Base-by-base conservation (phyloP, 257 asterid genomes). In the Gardenia jasminoides region DNA sequence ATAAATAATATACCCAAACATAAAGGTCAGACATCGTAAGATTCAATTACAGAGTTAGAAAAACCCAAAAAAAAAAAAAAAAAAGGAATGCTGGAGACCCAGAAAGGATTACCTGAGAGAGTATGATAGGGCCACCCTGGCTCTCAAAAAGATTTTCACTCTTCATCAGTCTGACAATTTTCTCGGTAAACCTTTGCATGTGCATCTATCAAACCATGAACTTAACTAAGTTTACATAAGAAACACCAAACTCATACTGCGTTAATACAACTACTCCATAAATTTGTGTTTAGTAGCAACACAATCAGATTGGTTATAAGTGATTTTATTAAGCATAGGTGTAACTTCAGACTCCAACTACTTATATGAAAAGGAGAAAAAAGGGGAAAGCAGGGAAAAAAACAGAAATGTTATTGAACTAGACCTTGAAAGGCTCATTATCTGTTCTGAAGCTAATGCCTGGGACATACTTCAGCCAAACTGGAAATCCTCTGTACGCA, bases 381-480 rank as follows among this genome's bases (percentile, higher is more conserved):
- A 47, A 24, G 15, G 62, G 76, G 30, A 71, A 61, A 80, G 28
- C n/a, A 7, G 50, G 70, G 72, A 48, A 47, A 56, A 66, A 78
- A 64, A 66, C 22, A 20, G 28, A 65, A 12, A 36, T 12, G 76
- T 24, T 30, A 10, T 56, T 43, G 61, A 69, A 77, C 17, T 26
- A 82, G 66, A 93, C 98, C 97, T 92, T 94, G 88, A 94, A 94
- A 74, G 97, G 97, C 88, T 86, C 95, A 78, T 93, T 93, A 71
- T 93, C 92, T 33, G 98, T 91, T 86, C 97, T 89, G 93, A 93
- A 93, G 83, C 95, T 94, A 76, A 94, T 94, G 66, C 95, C 97
- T 5, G 97, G 97, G 26, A 91, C 92, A 84, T 89, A 89, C 85
- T 92, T 94, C 67, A 94, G 88, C 97, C 98, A 94, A 84, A 94